A percentile compares a stretch with the other conserved stretches of the same genome.
Evolutionary conservation across 2,329 filamentous ascomycete genomes (phyloP).

Genomic region (Fonsecaea monophora): DNA sequence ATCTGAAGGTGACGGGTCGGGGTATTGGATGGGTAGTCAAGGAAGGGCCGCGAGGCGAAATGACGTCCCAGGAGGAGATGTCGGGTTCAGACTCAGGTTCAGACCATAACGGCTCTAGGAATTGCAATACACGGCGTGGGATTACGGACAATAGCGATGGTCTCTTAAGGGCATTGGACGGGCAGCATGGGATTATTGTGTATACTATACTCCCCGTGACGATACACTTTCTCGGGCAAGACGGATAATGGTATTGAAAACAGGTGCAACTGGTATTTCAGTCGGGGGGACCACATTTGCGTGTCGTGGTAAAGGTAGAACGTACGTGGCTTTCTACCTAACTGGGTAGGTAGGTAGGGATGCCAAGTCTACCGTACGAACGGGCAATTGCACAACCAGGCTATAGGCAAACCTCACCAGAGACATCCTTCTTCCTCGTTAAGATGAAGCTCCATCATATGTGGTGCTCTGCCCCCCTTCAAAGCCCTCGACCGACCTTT

Average conservation of each 20-base stretch:
- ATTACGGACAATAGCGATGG: neutral
- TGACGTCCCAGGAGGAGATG: conserved; percentile 36
- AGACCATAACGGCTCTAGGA: conserved; percentile 27
- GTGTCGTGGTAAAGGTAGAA: neutral
- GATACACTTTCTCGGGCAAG: neutral
- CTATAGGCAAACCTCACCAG: neutral
- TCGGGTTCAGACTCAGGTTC: conserved; percentile 40
- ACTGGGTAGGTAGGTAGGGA: neutral
- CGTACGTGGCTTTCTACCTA: neutral
- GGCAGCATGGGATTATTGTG: neutral
- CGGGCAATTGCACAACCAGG: neutral
- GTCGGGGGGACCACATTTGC: neutral
- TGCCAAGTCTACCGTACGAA: neutral
- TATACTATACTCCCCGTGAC: neutral
- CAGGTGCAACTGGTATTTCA: neutral
- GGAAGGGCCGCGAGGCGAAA: conserved; percentile 35
- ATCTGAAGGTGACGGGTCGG: conserved; percentile 36
- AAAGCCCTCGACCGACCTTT: neutral
- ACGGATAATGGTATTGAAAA: neutral
- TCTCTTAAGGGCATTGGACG: neutral
- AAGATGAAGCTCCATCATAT: neutral
- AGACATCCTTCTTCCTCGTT: neutral
- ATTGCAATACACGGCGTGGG: neutral
- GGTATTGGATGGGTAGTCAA: conserved; percentile 39
- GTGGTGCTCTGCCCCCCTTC: neutral